These are phyloP conservation scores for Cladorrhinum sp. DNA, from an alignment of 2,329 filamentous ascomycete species.

Conservation along the genomic window DNA sequence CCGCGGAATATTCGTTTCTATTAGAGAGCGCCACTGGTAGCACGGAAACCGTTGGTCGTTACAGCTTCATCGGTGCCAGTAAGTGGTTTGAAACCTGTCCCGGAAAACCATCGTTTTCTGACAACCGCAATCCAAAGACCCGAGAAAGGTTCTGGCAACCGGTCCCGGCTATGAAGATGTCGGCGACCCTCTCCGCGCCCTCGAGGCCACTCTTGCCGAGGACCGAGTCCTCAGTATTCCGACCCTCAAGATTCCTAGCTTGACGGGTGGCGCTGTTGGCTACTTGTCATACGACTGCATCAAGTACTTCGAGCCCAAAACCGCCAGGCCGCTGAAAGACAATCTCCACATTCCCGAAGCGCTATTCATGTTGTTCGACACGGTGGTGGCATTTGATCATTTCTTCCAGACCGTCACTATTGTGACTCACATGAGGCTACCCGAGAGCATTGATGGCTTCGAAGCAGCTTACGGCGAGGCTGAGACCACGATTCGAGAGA, in stretches of 20 bases:
- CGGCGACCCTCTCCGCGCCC: slow-evolving; percentile 76
- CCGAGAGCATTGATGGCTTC: slow-evolving; percentile 45
- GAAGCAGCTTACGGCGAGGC: slow-evolving; percentile 68
- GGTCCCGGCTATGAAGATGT: slow-evolving; percentile 83
- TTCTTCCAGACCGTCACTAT: slow-evolving; percentile 92
- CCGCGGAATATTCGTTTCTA: slow-evolving; percentile 72
- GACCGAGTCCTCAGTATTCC: slow-evolving; percentile 81
- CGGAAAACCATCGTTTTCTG: not conserved
- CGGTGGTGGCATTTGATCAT: slow-evolving; percentile 89
- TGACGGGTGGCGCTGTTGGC: slow-evolving; percentile 90
- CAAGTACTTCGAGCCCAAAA: slow-evolving; percentile 96
- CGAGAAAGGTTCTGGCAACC: slow-evolving; percentile 77
- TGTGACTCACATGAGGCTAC: slow-evolving; percentile 77
- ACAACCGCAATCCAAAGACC: slow-evolving; percentile 50
- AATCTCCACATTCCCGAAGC: slow-evolving; percentile 86
- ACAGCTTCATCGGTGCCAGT: slow-evolving; percentile 78
- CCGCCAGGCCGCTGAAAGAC: slow-evolving; percentile 84
- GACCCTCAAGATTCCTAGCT: slow-evolving; percentile 74
- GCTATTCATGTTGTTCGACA: slow-evolving; percentile 95
- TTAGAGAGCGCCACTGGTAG: slow-evolving; percentile 84
- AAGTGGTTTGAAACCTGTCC: not conserved
- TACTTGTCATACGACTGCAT: slow-evolving; percentile 98
- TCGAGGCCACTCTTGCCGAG: slow-evolving; percentile 76
- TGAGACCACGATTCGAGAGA: slow-evolving; percentile 58
- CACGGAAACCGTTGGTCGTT: slow-evolving; percentile 84